Evolutionary conservation across 306 rosid genomes (phyloP).

Genomic region (Styphnolobium japonicum): DNA sequence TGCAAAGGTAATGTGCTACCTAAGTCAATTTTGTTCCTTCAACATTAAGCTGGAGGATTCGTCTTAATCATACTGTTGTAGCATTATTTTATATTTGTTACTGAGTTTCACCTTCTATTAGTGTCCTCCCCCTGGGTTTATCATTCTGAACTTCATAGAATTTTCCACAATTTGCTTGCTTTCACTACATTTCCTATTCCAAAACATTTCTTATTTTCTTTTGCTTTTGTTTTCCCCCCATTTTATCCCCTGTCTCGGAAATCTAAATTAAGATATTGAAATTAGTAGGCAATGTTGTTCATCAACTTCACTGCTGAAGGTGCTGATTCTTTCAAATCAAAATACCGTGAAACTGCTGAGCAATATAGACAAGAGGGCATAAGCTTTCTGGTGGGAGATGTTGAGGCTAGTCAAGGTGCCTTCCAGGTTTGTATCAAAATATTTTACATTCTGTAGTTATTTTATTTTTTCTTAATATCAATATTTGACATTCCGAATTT

Average conservation of each 20-base stretch:
- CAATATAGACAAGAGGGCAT: conserved; percentile 54
- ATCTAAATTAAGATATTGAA: conserved; percentile 15
- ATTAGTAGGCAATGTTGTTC: conserved; percentile 73
- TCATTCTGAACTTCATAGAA: neutral
- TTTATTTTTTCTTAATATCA: neutral
- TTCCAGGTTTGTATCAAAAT: conserved; percentile 58
- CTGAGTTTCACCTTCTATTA: neutral
- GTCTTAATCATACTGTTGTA: neutral
- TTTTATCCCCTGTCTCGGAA: neutral
- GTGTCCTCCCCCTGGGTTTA: neutral
- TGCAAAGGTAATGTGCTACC: conserved; percentile 50
- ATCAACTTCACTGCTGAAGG: conserved; percentile 52
- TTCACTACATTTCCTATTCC: neutral
- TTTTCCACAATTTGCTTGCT: neutral
- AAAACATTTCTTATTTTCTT: neutral
- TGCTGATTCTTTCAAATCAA: conserved; percentile 57
- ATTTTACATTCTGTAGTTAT: neutral
- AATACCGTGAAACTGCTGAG: conserved; percentile 70
- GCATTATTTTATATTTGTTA: neutral
- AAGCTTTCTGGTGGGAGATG: conserved; percentile 70
- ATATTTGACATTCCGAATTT: conserved; percentile 18
- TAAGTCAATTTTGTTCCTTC: neutral
- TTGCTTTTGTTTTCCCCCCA: neutral
- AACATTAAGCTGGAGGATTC: neutral
- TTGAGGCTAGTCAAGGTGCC: conserved; percentile 64